phyloP scores from a whole-genome alignment of 78 protist genomes.

The Dictyostelium brefeldianum region DNA sequence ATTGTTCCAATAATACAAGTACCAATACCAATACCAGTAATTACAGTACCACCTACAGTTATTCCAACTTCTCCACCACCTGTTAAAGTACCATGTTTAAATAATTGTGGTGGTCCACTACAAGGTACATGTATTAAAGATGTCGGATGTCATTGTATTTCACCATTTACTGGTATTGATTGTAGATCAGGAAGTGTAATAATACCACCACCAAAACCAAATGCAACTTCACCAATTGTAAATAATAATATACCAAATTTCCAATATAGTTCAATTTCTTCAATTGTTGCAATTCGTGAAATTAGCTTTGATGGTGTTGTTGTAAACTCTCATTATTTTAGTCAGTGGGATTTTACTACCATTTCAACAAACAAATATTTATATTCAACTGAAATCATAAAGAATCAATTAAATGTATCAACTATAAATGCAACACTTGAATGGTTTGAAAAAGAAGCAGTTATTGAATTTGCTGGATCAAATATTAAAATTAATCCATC shows the following conservation, averaged over 20 bases:
- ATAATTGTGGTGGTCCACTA: conserved; percentile 9
- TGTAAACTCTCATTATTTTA: background rate
- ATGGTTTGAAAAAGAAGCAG: conserved; percentile 14
- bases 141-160: conserved; percentile 20
- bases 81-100: background rate
- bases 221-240: background rate
- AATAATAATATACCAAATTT: background rate
- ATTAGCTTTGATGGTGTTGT: background rate
- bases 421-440: background rate
- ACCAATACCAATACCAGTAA: background rate
- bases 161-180: conserved; percentile 23
- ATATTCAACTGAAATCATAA: background rate
- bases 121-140: background rate
- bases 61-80: background rate
- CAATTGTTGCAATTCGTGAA: conserved; percentile 16
- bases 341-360: background rate
- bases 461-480: conserved; percentile 6
- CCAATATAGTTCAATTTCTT: background rate
- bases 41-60: background rate
- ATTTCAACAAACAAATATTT: background rate
- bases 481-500: conserved; percentile 21
- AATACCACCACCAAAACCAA: background rate
- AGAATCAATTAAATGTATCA: background rate
- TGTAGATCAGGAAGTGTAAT: background rate
- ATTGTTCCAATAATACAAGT: too few species aligned